Base-by-base conservation (phyloP, 2,329 filamentous ascomycete species). In the Paradendryphiella salina region DNA sequence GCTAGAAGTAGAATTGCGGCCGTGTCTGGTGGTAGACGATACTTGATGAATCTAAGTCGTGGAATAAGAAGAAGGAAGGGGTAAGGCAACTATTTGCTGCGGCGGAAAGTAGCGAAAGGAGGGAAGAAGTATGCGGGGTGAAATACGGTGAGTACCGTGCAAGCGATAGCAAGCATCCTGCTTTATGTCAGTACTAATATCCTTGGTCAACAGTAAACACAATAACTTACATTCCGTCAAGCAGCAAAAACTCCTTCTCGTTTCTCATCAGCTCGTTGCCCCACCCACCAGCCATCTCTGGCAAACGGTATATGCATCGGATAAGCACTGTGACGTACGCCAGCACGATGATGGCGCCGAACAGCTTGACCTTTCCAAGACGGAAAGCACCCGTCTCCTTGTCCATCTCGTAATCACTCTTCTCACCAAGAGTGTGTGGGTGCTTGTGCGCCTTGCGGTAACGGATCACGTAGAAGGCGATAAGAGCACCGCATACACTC, bases 251-350 rank as follows among this genome's bases (percentile, higher is more conserved):
- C 32, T 73, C 67, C 7, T 63, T 59, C 57, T 80, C 72, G 34
- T 79, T 64, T 49, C 78, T 76, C 63, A 77, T 79, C 31, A 79
- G 55, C 7, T 63, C 33, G 49, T 75, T 74, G 13, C 63, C 59
- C 66, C 77, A 79, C 3, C 77, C 77, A 32, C 72, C 71, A 31
- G 72, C 65, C 52, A 79, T 72, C 66, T 80, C 77, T 0, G 73
- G 73, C 23, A 79, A 69, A 52, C 77, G 76, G 59, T 76, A 80
- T 39, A 75, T 70, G 44, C 74, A 79, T 33, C 77, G 75, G 26
- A 75, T 69, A 43, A 78, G 73, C 52, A 80, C 78, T 1, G 71
- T 69, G 4, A 76, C 3, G 5, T 75, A 77, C 0, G 77, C 73
- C 5, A 74, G 11, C 0, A 57, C 56, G 18, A 80, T 52, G 21